A percentile compares a stretch with the other conserved stretches of the same genome.
These are phyloP conservation scores for Ceratocystis colombiana DNA, from an alignment of 2,329 filamentous ascomycete species.

Conservation along the genomic window DNA sequence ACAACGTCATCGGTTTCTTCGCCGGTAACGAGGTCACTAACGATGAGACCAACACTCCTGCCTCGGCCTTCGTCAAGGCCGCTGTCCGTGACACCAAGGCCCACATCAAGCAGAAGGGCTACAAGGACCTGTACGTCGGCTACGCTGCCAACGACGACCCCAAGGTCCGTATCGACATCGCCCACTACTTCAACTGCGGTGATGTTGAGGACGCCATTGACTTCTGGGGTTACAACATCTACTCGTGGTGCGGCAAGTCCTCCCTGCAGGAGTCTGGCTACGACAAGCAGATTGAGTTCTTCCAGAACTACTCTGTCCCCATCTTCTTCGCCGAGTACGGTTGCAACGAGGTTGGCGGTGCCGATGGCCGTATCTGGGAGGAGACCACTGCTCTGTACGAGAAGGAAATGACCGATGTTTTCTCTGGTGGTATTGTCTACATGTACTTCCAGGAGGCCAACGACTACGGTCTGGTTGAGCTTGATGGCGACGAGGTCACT, in stretches of 20 bases:
- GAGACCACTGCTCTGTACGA: constrained; percentile 78
- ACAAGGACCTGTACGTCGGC: constrained; percentile 73
- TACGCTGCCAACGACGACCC: constrained; percentile 94
- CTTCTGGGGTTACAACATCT: constrained; percentile 99
- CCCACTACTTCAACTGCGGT: constrained; percentile 92
- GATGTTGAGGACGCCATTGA: constrained; percentile 59
- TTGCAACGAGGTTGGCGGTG: constrained; percentile 61
- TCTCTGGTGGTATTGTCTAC: constrained; percentile 96
- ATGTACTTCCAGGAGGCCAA: constrained; percentile 94
- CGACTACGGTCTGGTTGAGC: constrained; percentile 69
- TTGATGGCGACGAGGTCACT: constrained; percentile 49
- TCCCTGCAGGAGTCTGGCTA: constrained; percentile 69
- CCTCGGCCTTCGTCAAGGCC: constrained; percentile 93
- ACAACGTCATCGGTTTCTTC: constrained; percentile 94
- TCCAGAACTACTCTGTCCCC: constrained; percentile 78
- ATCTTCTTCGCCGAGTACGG: constrained; percentile 99
- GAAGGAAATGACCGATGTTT: constrained; percentile 69
- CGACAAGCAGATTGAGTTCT: constrained; percentile 72
- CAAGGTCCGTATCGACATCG: constrained; percentile 68
- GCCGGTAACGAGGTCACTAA: constrained; percentile 97
- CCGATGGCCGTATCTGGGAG: constrained; percentile 63
- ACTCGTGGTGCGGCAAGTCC: constrained; percentile 94
- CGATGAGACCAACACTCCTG: constrained; percentile 73
- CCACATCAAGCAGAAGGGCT: constrained; percentile 73
- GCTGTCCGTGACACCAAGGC: constrained; percentile 92